Percentiles rank a stretch among this genome's conserved stretches.
These are phyloP conservation scores for Saccharomycopsis crataegensis DNA, from an alignment of 1,139 yeast species.

Conservation along the genomic window DNA sequence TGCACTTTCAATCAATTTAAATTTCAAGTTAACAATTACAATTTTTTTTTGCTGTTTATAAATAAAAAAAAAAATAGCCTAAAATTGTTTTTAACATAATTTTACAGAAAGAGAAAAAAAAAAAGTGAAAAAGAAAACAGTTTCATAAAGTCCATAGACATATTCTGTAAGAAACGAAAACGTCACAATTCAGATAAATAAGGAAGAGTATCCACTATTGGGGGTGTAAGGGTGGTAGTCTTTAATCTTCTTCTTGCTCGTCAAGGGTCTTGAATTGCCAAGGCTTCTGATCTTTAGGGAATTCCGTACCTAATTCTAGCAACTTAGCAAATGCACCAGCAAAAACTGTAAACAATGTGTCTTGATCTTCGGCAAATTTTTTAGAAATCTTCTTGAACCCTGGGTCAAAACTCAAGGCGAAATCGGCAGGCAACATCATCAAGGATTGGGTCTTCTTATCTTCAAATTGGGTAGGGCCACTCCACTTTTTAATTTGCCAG, in stretches of 20 bases:
- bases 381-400: conserved; percentile 60
- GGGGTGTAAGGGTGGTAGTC: too few species aligned
- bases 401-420: conserved; percentile 62
- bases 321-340: conserved; percentile 60
- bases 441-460: conserved; percentile 65
- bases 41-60: too few species aligned
- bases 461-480: conserved; percentile 69
- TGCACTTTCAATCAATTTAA: too few species aligned
- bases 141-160: too few species aligned
- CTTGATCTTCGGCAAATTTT: conserved; percentile 65
- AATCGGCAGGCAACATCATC: conserved; percentile 90
- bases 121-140: too few species aligned
- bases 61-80: too few species aligned
- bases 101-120: too few species aligned
- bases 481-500: conserved; percentile 70
- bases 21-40: too few species aligned
- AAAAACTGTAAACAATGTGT: conserved; percentile 65
- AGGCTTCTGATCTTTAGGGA: conserved; percentile 40
- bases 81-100: too few species aligned
- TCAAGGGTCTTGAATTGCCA: conserved; percentile 61
- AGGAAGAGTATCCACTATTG: too few species aligned
- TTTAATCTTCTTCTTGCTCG: conserved; percentile 38
- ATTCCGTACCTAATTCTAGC: conserved; percentile 67
- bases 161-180: neutral
- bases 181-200: too few species aligned